Evolutionary conservation across 805 yeast species (phyloP).

Genomic region (Dipodascus albidus): DNA sequence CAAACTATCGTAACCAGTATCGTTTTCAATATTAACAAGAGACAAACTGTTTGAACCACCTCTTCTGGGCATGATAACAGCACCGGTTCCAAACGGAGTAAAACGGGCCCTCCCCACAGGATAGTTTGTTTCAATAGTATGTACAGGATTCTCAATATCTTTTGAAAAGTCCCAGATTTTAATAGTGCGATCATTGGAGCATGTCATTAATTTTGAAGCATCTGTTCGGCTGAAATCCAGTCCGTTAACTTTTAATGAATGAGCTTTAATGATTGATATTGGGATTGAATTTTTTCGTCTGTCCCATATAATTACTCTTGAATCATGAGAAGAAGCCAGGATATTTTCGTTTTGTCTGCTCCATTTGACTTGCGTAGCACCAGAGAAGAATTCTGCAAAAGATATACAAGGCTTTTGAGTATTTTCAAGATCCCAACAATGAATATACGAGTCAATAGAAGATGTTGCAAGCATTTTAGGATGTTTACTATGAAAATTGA

Average conservation of each 20-base stretch:
- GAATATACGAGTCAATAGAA: constrained; percentile 78
- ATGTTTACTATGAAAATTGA: constrained; percentile 77
- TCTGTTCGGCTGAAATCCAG: constrained; percentile 63
- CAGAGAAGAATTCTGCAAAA: constrained; percentile 93
- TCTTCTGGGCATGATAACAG: constrained; percentile 81
- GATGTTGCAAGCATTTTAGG: constrained; percentile 89
- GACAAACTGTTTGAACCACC: constrained; percentile 67
- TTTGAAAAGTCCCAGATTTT: constrained; percentile 60
- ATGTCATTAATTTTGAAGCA: constrained; percentile 55
- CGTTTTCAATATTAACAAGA: constrained; percentile 37
- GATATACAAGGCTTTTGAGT: constrained; percentile 58
- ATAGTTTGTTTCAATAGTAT: constrained; percentile 57
- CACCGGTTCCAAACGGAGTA: constrained; percentile 80
- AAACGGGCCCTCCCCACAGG: constrained; percentile 86
- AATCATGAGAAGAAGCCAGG: constrained; percentile 79
- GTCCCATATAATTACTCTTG: constrained; percentile 80
- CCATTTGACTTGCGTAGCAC: constrained; percentile 95
- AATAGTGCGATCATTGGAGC: constrained; percentile 78
- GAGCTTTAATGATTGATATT: constrained; percentile 56
- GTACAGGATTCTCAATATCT: constrained; percentile 33
- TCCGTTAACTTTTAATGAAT: constrained; percentile 79
- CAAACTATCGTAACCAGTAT: constrained; percentile 20
- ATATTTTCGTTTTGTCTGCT: constrained; percentile 62
- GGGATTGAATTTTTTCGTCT: constrained; percentile 73
- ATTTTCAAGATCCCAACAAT: constrained; percentile 83